Base-by-base conservation (phyloP, 1,284 basidiomycete genomes). In the Mycena citricolor region DNA sequence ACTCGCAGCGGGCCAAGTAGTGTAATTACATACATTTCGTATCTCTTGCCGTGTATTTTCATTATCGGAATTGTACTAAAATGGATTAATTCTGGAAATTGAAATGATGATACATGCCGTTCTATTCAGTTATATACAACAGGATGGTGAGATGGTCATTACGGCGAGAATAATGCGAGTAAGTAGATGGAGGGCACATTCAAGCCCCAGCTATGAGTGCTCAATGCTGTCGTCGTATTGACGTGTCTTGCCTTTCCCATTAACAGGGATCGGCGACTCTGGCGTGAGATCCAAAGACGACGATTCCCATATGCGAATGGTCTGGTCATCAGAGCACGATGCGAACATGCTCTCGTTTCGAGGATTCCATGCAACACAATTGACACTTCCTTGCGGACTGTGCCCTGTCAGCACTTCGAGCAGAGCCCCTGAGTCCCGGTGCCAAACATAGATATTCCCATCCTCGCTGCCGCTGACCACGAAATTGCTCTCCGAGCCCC, bases 361-460 rank as follows among this genome's bases (percentile, higher is more conserved):
- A 19, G 92, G 93, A 65, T 97, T 95, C 97, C 97, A 99, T 12
- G 93, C 89, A 8, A 99, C 94, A 14, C 87, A 86, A 64, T 98
- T 99, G 49, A 99, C 94, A 47, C 86, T 88, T 28, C 93, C 93
- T 19, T 45, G n/a, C 38, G 67, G 65, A 12, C 83, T 86, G 58
- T 99, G 97, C 0, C 94, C 95, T 2, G 76, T 64, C 1, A 98
- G 76, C 19, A 84, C 77, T 64, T 97, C 91, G 20, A 99, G 74
- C 32, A 94, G 74, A 0, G 78, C 72, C 0, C 88, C 89, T 4
- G 86, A 86, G 56, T 91, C 86, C 39, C 88, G 84, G 64, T 98
- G 91, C 94, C 95, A 99, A 17, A 98, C 79, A 67, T 97, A 97
- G 37, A 97, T 85, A 53, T 88, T 87, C 31, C 83, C 81, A 69